A percentile compares a stretch with the other conserved stretches of the same genome.
These are phyloP conservation scores for Epichloe bromicola DNA, from an alignment of 2,329 filamentous ascomycete genomes.

Conservation along the genomic window DNA sequence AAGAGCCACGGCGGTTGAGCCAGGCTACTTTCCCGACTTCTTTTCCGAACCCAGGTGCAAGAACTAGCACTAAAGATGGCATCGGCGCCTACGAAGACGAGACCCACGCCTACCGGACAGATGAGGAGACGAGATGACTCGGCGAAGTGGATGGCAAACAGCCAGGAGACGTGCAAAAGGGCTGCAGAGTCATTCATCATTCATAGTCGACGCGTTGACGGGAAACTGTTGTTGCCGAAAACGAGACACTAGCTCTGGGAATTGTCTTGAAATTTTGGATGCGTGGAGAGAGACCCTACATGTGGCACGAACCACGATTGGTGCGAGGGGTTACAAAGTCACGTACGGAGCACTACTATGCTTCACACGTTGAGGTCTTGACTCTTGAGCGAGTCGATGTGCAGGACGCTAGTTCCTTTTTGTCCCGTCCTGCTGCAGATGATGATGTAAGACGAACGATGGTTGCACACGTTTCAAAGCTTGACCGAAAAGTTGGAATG, in stretches of 20 bases:
- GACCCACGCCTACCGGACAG: slow-evolving; percentile 15
- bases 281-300: slow-evolving; percentile 30
- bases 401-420: too few relatives aligned
- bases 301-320: slow-evolving; percentile 13
- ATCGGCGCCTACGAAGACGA: slow-evolving; percentile 20
- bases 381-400: too few relatives aligned
- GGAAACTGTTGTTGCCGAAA: slow-evolving; percentile 30
- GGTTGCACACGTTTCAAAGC: too few relatives aligned
- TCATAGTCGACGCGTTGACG: slow-evolving; percentile 38
- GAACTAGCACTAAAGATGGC: slow-evolving; percentile 15
- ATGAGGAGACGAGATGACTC: slow-evolving; percentile 15
- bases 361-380: background rate
- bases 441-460: too few relatives aligned
- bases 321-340: background rate
- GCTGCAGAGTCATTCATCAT: slow-evolving; percentile 29
- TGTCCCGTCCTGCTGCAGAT: too few relatives aligned
- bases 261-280: slow-evolving; percentile 32
- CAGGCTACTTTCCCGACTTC: slow-evolving; percentile 40
- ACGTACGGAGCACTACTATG: background rate
- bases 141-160: slow-evolving; percentile 31
- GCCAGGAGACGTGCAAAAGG: slow-evolving; percentile 42
- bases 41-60: slow-evolving; percentile 27
- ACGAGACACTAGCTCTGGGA: slow-evolving; percentile 37
- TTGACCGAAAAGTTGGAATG: too few relatives aligned
- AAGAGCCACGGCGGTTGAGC: slow-evolving; percentile 29